Evolutionary conservation across 2,329 filamentous ascomycete genomes (phyloP).

Genomic region (Microdochium trichocladiopsis): DNA sequence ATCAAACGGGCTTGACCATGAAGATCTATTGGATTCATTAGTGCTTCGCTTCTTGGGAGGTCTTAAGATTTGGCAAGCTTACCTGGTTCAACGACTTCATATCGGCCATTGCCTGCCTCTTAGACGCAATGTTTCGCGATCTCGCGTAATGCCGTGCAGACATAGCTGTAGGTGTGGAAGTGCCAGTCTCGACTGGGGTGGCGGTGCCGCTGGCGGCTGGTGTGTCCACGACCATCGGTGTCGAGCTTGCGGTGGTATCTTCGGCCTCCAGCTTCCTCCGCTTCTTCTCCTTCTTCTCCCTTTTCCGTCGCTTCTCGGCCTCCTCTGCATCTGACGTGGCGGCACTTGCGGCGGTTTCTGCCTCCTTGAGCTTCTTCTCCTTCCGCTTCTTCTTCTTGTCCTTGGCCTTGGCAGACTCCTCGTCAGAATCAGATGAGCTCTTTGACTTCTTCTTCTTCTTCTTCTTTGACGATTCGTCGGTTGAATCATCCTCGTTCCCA

Average conservation of each 20-base stretch:
- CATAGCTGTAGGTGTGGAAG: slow-evolving; percentile 38
- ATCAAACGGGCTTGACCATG: slow-evolving; percentile 49
- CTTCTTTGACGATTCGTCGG: slow-evolving; percentile 1
- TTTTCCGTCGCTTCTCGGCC: slow-evolving; percentile 22
- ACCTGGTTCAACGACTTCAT: slow-evolving; percentile 81
- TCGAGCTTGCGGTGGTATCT: background rate
- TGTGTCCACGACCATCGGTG: slow-evolving; percentile 6
- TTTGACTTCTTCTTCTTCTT: slow-evolving; percentile 16
- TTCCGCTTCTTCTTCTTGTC: slow-evolving; percentile 28
- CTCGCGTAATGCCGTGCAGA: slow-evolving; percentile 66
- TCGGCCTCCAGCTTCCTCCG: slow-evolving; percentile 13
- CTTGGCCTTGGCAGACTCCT: slow-evolving; percentile 23
- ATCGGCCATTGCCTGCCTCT: slow-evolving; percentile 76
- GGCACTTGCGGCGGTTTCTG: slow-evolving; percentile 7
- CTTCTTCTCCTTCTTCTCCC: slow-evolving; percentile 12
- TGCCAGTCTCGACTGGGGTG: slow-evolving; percentile 32
- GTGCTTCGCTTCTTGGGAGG: background rate
- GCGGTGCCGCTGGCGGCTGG: slow-evolving; percentile 25
- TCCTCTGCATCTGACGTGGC: slow-evolving; percentile 16
- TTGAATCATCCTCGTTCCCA: slow-evolving; percentile 12
- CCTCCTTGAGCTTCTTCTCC: slow-evolving; percentile 19
- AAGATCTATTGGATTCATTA: slow-evolving; percentile 46
- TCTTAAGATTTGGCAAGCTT: slow-evolving; percentile 15
- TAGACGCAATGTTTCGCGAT: slow-evolving; percentile 80
- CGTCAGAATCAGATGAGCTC: slow-evolving; percentile 15